Conservation (phyloP, 164 flowering plant genomes). For the Piper betle region DNA sequence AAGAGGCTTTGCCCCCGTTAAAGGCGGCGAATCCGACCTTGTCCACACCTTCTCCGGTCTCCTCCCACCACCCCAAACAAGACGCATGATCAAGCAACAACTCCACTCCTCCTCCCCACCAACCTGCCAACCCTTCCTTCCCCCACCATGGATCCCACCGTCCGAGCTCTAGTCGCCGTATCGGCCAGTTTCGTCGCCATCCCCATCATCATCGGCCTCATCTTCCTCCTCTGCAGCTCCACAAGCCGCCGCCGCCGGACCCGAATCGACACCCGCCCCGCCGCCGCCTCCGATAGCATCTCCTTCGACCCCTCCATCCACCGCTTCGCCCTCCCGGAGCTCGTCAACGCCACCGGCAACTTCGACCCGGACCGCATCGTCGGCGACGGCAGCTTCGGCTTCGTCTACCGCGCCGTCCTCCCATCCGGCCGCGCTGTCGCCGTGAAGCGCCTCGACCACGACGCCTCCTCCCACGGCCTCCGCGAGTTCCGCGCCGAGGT, state of each 20-base stretch:
- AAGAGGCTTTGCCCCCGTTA: too few species aligned
- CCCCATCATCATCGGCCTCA: conserved; percentile 18
- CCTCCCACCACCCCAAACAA: not conserved
- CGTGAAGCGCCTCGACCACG: conserved; percentile 52
- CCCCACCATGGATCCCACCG: conserved; percentile 16
- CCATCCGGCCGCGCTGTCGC: conserved; percentile 48
- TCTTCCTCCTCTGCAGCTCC: conserved; percentile 22
- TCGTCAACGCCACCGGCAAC: conserved; percentile 42
- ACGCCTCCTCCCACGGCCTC: conserved; percentile 74
- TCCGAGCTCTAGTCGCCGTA: conserved; percentile 34
- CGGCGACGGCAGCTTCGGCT: conserved; percentile 85
- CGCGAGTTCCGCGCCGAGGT: conserved; percentile 84
- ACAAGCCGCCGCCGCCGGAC: not conserved
- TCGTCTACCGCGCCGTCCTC: conserved; percentile 57
- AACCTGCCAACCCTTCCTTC: not conserved
- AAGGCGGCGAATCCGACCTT: too few species aligned
- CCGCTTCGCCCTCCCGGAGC: conserved; percentile 55
- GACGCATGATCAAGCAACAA: not conserved
- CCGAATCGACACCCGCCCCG: conserved; percentile 1
- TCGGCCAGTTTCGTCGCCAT: conserved; percentile 36
- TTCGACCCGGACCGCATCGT: conserved; percentile 50
- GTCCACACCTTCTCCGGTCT: too few species aligned
- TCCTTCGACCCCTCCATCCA: conserved; percentile 46
- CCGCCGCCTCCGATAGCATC: conserved; percentile 26
- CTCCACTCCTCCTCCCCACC: not conserved